Conservation (phyloP, 495 filamentous ascomycete genomes). For the Penicillium arizonense region DNA sequence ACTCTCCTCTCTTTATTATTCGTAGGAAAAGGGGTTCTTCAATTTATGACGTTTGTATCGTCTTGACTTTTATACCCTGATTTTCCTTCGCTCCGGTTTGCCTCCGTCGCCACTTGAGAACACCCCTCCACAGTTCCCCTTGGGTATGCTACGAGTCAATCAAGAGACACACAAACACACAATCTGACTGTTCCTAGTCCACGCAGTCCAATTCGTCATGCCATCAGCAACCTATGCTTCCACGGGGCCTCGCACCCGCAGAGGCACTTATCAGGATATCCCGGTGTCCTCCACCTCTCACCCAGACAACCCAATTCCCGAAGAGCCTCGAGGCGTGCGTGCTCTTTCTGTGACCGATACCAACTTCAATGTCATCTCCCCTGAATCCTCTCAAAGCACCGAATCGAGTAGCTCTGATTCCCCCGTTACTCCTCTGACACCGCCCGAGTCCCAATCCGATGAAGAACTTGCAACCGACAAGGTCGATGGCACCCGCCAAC, state of each 20-base stretch:
- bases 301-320: slow-evolving; percentile 56
- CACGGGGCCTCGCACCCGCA: slow-evolving; percentile 20
- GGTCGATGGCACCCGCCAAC: slow-evolving; percentile 39
- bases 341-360: slow-evolving; percentile 39
- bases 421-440: slow-evolving; percentile 50
- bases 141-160: slow-evolving; percentile 16
- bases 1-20: slow-evolving; percentile 11
- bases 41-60: neutral
- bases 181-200: slow-evolving; percentile 22
- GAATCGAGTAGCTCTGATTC: slow-evolving; percentile 39
- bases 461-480: slow-evolving; percentile 36
- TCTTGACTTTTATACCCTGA: neutral
- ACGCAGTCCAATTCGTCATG: slow-evolving; percentile 32
- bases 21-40: neutral
- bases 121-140: slow-evolving; percentile 1
- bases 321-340: slow-evolving; percentile 47
- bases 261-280: slow-evolving; percentile 32
- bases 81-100: neutral
- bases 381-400: slow-evolving; percentile 38
- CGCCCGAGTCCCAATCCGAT: slow-evolving; percentile 50
- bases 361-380: slow-evolving; percentile 40
- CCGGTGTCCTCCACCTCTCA: slow-evolving; percentile 51
- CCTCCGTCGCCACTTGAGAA: neutral
- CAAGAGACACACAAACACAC: neutral
- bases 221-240: slow-evolving; percentile 28